Evolutionary conservation across 306 rosid species (phyloP), one percentile per base, ranked within the genome.

Genomic region (Rosa rugosa): DNA sequence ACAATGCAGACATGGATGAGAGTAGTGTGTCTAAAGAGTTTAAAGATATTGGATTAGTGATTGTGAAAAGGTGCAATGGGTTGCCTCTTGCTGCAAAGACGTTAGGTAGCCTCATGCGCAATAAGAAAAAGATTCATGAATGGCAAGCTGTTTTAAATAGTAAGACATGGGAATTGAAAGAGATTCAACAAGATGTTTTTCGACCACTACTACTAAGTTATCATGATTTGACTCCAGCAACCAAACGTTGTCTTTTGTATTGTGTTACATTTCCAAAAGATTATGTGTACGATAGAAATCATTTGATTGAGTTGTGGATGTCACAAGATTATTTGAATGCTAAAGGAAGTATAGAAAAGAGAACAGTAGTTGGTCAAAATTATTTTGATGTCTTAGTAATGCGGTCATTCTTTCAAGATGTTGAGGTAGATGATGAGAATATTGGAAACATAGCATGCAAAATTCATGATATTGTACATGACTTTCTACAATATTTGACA

Each of bases 371-470:
- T 4, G 41, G 69, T 63, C 69, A 63, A 63, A 66, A 1, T 0
- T 2, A 8, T 27, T 71, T 71, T 17, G 8, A 71, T 27, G 3
- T 7, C 25, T 49, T 71, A 25, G 16, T 16, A 2, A 47, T 14
- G 41, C 59, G 60, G 23, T 71, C 59, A 46, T 71, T 70, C 14
- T 70, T 71, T 16, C 75, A 71, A 23, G 41, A 46, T 6, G 2
- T 25, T 13, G 0, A 65, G 11, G 5, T 1, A 0, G 2, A 36
- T 14, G 4, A 0, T 4, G 0, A 4, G 1, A 0, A 2, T 17
- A n/a, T n/a, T n/a, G n/a, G 8, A 17, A 27, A 47, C 0, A 14
- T 3, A 14, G 16, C 0, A 0, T 71, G 44, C 10, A 71, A 71
- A 27, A 71, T 71, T 38, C 59, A 71, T 47, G 59, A 70, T 1